Percentiles rank a stretch among this genome's conserved stretches.
Conservation (phyloP, 2,329 filamentous ascomycete species). For the Eutypella sp. region DNA sequence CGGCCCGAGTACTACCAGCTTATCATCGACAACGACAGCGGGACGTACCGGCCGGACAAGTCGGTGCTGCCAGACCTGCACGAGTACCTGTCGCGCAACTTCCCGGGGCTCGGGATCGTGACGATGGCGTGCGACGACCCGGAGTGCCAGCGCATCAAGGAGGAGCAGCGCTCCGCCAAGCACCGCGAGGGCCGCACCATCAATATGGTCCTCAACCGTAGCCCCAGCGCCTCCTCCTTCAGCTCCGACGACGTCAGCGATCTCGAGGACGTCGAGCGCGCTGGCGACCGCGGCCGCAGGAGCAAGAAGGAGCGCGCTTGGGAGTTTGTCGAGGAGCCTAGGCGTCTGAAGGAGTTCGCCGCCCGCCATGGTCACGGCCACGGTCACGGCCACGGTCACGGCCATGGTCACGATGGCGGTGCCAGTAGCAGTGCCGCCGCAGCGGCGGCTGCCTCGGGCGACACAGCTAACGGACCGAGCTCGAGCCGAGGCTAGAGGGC, state of each 20-base stretch:
- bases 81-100: constrained; percentile 63
- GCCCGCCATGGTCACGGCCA: too few relatives aligned
- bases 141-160: constrained; percentile 68
- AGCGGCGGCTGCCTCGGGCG: too few relatives aligned
- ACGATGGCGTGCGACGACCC: constrained; percentile 77
- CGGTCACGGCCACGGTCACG: too few relatives aligned
- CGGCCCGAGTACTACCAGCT: constrained; percentile 68
- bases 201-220: constrained; percentile 53
- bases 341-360: constrained; percentile 32
- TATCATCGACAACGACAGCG: constrained; percentile 91
- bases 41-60: constrained; percentile 86
- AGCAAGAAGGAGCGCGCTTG: constrained; percentile 49
- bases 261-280: constrained; percentile 39
- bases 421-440: neutral
- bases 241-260: constrained; percentile 50
- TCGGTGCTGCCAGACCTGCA: constrained; percentile 67
- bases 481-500: too few relatives aligned
- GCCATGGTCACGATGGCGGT: neutral
- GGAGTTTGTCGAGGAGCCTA: constrained; percentile 47
- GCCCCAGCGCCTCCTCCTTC: constrained; percentile 41
- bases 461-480: too few relatives aligned
- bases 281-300: constrained; percentile 33
- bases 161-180: constrained; percentile 69
- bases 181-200: constrained; percentile 53
- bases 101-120: constrained; percentile 71